Conservation (phyloP, 2,329 filamentous ascomycete species). For the Torrubiella hemipterigena region DNA sequence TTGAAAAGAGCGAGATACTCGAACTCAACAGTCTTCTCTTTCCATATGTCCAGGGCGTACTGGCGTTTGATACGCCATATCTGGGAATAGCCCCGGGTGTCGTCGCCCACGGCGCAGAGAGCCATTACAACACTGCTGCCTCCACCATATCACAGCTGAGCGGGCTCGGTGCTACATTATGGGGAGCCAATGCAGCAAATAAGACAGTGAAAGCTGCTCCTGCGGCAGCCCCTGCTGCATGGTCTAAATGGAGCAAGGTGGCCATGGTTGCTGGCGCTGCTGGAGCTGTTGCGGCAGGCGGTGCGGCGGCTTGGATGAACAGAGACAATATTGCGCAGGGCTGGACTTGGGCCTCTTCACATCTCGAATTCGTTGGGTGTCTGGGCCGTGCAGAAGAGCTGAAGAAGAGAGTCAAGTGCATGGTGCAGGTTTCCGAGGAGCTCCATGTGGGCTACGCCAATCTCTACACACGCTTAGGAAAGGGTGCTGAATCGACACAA, state of each 20-base stretch:
- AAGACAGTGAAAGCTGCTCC: constrained; percentile 8
- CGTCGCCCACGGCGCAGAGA: constrained; percentile 77
- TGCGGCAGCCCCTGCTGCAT: constrained; percentile 25
- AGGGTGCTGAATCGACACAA: constrained; percentile 45
- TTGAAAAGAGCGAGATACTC: constrained; percentile 20
- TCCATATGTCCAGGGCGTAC: constrained; percentile 78
- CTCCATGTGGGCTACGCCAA: constrained; percentile 70
- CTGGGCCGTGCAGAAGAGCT: constrained; percentile 76
- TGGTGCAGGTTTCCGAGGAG: constrained; percentile 53
- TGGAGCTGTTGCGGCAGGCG: constrained; percentile 68
- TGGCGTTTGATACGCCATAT: constrained; percentile 92
- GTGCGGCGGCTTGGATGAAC: constrained; percentile 76
- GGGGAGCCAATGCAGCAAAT: constrained; percentile 35
- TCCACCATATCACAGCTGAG: constrained; percentile 56
- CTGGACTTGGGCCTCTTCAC: constrained; percentile 72
- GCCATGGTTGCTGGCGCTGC: constrained; percentile 81
- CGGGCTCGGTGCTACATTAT: constrained; percentile 56
- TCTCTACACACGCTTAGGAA: constrained; percentile 74
- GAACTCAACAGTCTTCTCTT: constrained; percentile 66
- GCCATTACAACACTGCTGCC: constrained; percentile 65
- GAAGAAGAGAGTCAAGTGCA: constrained; percentile 55
- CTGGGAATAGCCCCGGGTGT: constrained; percentile 71
- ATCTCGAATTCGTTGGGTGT: constrained; percentile 88
- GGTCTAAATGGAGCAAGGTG: constrained; percentile 75
- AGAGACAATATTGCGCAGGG: constrained; percentile 68